Evolutionary conservation across 495 filamentous ascomycete species (phyloP).

Genomic region (Monascus purpureus): DNA sequence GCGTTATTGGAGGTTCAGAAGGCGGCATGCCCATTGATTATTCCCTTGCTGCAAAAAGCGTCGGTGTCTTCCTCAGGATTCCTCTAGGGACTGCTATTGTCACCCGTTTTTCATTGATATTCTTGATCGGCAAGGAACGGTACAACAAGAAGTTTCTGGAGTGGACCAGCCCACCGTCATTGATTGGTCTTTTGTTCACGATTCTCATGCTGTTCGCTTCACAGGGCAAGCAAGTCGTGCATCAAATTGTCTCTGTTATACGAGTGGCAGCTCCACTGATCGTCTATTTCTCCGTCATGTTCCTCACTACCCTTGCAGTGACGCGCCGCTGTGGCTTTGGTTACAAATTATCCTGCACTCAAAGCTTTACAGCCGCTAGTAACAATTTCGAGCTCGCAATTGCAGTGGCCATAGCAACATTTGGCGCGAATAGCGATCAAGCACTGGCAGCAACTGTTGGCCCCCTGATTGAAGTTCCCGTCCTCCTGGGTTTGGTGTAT

Average conservation of each 20-base stretch:
- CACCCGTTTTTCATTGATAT: conserved; percentile 52
- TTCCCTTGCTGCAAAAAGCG: conserved; percentile 57
- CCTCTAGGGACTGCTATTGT: conserved; percentile 66
- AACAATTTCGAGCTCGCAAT: conserved; percentile 97
- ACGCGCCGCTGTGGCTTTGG: conserved; percentile 49
- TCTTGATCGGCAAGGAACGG: conserved; percentile 37
- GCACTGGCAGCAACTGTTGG: conserved; percentile 81
- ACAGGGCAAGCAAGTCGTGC: conserved; percentile 65
- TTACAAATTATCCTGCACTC: conserved; percentile 59
- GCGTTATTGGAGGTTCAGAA: conserved; percentile 41
- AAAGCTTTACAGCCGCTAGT: conserved; percentile 88
- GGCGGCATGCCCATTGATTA: conserved; percentile 43
- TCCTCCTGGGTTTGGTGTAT: conserved; percentile 71
- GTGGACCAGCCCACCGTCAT: conserved; percentile 55
- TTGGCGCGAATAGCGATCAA: conserved; percentile 67
- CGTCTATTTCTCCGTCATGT: conserved; percentile 66
- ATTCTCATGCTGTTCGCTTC: conserved; percentile 76
- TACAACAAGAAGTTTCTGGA: conserved; percentile 58
- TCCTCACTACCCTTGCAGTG: conserved; percentile 50
- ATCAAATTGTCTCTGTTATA: conserved; percentile 71
- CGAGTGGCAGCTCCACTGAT: conserved; percentile 69
- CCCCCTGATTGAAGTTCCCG: conserved; percentile 83
- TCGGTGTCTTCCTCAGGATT: conserved; percentile 77
- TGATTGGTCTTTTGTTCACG: conserved; percentile 76
- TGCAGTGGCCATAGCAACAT: conserved; percentile 77